Evolutionary conservation across 768 basidiomycete genomes (phyloP).

Genomic region (Pholiota molesta): DNA sequence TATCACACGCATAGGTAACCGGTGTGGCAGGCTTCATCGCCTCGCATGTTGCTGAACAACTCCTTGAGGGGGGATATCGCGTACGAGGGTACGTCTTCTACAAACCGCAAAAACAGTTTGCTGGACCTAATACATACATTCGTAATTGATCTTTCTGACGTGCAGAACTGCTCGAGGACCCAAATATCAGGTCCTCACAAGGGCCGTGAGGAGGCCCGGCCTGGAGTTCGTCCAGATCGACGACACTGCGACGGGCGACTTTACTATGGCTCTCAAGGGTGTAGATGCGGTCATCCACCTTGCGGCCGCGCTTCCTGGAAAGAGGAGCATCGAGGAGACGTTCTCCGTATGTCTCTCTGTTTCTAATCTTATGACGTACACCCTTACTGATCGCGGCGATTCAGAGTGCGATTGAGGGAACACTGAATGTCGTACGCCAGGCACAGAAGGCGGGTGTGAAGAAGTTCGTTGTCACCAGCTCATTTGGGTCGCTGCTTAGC

Average conservation of each 20-base stretch:
- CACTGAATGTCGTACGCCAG: constrained; percentile 43
- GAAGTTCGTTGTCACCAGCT: constrained; percentile 38
- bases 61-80: constrained; percentile 38
- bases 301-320: constrained; percentile 39
- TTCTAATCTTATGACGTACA: not conserved
- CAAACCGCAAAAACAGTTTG: not conserved
- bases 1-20: constrained; percentile 37
- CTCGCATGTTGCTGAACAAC: constrained; percentile 36
- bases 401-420: constrained; percentile 41
- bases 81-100: constrained; percentile 38
- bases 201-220: constrained; percentile 25
- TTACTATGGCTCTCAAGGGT: constrained; percentile 52
- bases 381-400: not conserved
- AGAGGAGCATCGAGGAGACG: constrained; percentile 25
- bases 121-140: not conserved
- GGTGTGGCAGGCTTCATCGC: constrained; percentile 44
- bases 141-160: not conserved
- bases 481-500: constrained; percentile 33
- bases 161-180: constrained; percentile 35
- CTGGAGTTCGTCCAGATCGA: constrained; percentile 34
- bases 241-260: constrained; percentile 36
- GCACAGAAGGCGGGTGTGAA: constrained; percentile 38
- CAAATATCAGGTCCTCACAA: constrained; percentile 27
- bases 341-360: constrained; percentile 22
- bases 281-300: constrained; percentile 52